A percentile compares a stretch with the other conserved stretches of the same genome.
Conservation (phyloP, 805 yeast species). For the Zygosaccharomyces siamensis region DNA sequence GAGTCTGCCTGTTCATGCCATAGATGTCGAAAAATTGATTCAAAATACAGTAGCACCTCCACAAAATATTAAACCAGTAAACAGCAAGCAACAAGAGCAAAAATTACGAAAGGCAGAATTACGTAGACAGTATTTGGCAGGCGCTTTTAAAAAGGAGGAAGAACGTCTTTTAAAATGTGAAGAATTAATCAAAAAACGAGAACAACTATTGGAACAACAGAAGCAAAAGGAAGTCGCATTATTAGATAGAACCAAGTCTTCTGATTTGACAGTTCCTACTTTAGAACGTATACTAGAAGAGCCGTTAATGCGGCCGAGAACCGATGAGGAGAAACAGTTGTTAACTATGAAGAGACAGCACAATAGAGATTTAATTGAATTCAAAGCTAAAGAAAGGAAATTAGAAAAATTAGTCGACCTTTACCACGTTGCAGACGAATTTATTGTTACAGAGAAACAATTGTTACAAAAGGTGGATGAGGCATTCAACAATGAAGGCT, state of each 20-base stretch:
- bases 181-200: constrained; percentile 34
- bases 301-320: constrained; percentile 67
- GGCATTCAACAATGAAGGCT: constrained; percentile 24
- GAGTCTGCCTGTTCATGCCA: constrained; percentile 47
- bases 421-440: constrained; percentile 64
- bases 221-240: constrained; percentile 33
- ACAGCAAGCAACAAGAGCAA: constrained; percentile 26
- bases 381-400: constrained; percentile 47
- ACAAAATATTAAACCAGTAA: constrained; percentile 23
- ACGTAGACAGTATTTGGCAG: constrained; percentile 66
- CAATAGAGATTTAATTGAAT: constrained; percentile 56
- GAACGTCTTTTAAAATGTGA: constrained; percentile 39
- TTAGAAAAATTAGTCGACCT: constrained; percentile 59
- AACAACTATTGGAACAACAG: constrained; percentile 33
- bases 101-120: constrained; percentile 45
- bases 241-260: constrained; percentile 24
- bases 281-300: constrained; percentile 61
- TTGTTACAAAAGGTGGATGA: constrained; percentile 32
- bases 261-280: constrained; percentile 71
- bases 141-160: constrained; percentile 55
- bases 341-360: constrained; percentile 57
- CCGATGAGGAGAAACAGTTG: constrained; percentile 59
- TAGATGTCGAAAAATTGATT: constrained; percentile 59
- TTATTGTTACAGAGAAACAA: constrained; percentile 70
- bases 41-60: constrained; percentile 48